Percentiles rank a stretch among this genome's conserved stretches.
Conservation (phyloP, 192 early-diverging fungal genomes). For the Coemansia reversa region DNA sequence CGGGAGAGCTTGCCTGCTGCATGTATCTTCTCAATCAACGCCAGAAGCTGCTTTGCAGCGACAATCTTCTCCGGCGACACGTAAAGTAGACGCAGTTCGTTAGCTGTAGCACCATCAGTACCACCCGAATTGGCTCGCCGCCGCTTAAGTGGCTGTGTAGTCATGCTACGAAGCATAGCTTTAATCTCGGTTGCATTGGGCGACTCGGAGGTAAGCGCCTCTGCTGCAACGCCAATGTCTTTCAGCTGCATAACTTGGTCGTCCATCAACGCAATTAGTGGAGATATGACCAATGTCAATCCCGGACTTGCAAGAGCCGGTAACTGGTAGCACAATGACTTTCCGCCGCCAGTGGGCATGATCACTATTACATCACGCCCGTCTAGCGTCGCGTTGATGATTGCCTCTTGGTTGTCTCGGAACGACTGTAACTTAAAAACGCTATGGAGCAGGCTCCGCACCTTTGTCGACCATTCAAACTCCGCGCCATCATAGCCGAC, state of each 20-base stretch:
- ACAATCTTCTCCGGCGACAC: constrained; percentile 58
- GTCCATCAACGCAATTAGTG: constrained; percentile 56
- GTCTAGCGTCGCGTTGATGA: constrained; percentile 58
- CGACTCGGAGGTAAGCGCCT: constrained; percentile 51
- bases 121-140: constrained; percentile 2
- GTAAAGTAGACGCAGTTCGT: constrained; percentile 45
- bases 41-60: constrained; percentile 45
- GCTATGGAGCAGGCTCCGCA: constrained; percentile 33
- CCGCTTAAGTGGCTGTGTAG: constrained; percentile 8
- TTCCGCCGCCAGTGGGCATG: constrained; percentile 57
- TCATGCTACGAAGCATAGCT: constrained; percentile 25
- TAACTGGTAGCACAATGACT: constrained; percentile 59
- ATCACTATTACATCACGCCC: constrained; percentile 53
- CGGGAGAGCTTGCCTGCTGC: constrained; percentile 40
- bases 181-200: constrained; percentile 35
- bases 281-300: constrained; percentile 57
- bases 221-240: constrained; percentile 33
- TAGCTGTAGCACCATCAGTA: background rate
- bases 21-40: constrained; percentile 48
- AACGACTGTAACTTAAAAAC: constrained; percentile 55
- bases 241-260: constrained; percentile 56
- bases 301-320: constrained; percentile 42
- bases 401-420: constrained; percentile 51
- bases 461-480: constrained; percentile 58
- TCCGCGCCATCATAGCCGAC: constrained; percentile 32